Conservation (phyloP, 768 basidiomycete genomes). For the Xerocomus brunneocitrinus region DNA sequence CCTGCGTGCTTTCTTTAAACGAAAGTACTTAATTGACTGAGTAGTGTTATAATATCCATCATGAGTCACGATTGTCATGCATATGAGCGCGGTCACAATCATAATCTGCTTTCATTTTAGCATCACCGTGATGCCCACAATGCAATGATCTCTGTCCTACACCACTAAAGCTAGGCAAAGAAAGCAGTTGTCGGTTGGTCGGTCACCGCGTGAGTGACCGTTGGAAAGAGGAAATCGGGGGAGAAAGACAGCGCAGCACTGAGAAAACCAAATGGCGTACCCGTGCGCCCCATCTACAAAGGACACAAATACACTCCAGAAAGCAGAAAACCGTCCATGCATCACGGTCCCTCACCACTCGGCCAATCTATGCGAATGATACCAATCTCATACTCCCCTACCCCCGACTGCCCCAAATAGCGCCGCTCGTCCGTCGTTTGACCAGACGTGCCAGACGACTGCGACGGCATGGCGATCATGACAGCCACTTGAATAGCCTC, state of each 20-base stretch:
- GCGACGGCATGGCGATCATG: slow-evolving; percentile 45
- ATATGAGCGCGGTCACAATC: not conserved
- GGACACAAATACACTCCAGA: not conserved
- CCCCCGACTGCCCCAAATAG: slow-evolving; percentile 7
- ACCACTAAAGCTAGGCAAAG: not conserved
- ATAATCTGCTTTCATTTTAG: not conserved
- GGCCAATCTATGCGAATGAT: slow-evolving; percentile 36
- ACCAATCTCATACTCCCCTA: slow-evolving; percentile 44
- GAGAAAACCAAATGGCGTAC: not conserved
- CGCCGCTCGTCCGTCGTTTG: not conserved
- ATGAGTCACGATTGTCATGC: slow-evolving; percentile 2
- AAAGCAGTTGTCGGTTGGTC: too few relatives aligned
- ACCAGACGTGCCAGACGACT: not conserved
- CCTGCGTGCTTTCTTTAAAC: slow-evolving; percentile 91
- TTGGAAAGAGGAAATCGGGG: too few relatives aligned
- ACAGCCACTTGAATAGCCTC: slow-evolving; percentile 38
- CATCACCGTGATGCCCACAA: too few relatives aligned
- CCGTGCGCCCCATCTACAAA: not conserved
- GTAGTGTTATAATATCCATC: slow-evolving; percentile 8
- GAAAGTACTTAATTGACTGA: slow-evolving; percentile 89
- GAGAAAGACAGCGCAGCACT: too few relatives aligned
- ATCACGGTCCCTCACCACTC: slow-evolving; percentile 10
- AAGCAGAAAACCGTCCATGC: not conserved
- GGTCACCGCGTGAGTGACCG: too few relatives aligned
- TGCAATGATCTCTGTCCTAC: not conserved